These are phyloP conservation scores for Hyaloscypha hepaticicola DNA, from an alignment of 495 filamentous ascomycete species.

Conservation along the genomic window DNA sequence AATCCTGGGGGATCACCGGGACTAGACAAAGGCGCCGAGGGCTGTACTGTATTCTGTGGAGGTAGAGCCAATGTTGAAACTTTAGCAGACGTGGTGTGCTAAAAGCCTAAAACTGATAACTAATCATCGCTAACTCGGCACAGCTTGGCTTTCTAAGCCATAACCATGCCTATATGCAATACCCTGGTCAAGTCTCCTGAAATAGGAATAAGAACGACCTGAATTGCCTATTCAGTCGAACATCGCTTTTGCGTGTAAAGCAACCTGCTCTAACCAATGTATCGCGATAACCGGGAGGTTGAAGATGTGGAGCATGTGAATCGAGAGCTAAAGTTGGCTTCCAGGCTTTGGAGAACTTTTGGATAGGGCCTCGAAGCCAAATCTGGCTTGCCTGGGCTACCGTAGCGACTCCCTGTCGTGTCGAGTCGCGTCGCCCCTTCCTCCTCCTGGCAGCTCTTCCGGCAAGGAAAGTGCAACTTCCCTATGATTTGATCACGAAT, in stretches of 20 bases:
- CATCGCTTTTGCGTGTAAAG: background rate
- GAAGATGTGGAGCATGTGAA: background rate
- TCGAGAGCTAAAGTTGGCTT: too few species aligned
- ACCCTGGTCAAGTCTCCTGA: background rate
- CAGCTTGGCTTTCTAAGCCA: background rate
- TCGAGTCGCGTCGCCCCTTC: slow-evolving; percentile 4
- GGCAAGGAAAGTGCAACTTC: background rate
- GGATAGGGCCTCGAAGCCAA: too few species aligned
- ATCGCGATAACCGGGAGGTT: background rate
- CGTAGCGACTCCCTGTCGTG: background rate
- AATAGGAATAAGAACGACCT: background rate
- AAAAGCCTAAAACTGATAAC: background rate
- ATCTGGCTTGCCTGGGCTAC: background rate
- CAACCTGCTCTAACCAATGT: too few species aligned
- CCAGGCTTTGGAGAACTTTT: too few species aligned
- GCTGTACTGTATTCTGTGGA: too few species aligned
- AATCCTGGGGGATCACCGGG: too few species aligned
- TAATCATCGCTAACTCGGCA: background rate
- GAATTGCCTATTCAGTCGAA: background rate
- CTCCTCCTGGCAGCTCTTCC: background rate
- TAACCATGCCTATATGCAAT: too few species aligned
- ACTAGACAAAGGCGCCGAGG: too few species aligned
- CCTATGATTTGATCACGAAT: background rate
- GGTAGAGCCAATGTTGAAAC: too few species aligned
- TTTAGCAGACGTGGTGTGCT: too few species aligned